Percentiles rank a stretch among this genome's conserved stretches.
Conservation (phyloP, 352 stramenopile species). For the Phytophthora pistaciae region DNA sequence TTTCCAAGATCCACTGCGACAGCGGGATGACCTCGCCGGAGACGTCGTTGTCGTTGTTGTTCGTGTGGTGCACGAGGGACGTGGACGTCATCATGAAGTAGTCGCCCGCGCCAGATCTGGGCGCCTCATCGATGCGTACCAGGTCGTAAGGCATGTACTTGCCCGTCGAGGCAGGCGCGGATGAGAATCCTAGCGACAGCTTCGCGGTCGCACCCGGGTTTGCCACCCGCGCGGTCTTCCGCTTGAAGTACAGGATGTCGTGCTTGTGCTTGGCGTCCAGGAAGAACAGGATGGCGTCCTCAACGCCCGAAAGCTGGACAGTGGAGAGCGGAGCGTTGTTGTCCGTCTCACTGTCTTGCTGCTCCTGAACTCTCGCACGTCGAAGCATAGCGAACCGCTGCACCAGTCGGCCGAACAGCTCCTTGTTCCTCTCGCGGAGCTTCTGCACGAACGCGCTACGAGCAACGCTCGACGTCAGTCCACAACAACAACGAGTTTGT, state of each 20-base stretch:
- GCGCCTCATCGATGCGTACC: constrained; percentile 43
- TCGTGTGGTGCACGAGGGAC: constrained; percentile 67
- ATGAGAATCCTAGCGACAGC: constrained; percentile 44
- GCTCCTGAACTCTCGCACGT: constrained; percentile 11
- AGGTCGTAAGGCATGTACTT: constrained; percentile 77
- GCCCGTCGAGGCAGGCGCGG: constrained; percentile 2
- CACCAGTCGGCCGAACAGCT: constrained; percentile 48
- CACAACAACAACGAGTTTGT: background rate
- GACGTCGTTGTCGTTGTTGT: constrained; percentile 44
- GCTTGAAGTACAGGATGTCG: constrained; percentile 77
- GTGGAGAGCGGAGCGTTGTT: constrained; percentile 10
- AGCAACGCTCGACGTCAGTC: constrained; percentile 3
- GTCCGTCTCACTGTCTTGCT: background rate
- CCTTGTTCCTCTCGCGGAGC: constrained; percentile 47
- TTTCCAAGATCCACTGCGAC: constrained; percentile 78
- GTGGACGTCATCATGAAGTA: constrained; percentile 79
- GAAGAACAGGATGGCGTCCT: constrained; percentile 80
- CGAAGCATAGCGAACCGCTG: constrained; percentile 36
- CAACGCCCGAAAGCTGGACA: constrained; percentile 43
- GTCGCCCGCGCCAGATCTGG: constrained; percentile 43
- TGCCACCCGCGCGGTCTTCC: constrained; percentile 20
- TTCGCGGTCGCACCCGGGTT: constrained; percentile 13
- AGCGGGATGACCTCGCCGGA: constrained; percentile 66
- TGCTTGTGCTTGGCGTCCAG: constrained; percentile 72
- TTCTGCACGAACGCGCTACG: constrained; percentile 34